These are phyloP conservation scores for Gaeumannomyces tritici DNA, from an alignment of 2,329 filamentous ascomycete genomes.

Conservation along the genomic window DNA sequence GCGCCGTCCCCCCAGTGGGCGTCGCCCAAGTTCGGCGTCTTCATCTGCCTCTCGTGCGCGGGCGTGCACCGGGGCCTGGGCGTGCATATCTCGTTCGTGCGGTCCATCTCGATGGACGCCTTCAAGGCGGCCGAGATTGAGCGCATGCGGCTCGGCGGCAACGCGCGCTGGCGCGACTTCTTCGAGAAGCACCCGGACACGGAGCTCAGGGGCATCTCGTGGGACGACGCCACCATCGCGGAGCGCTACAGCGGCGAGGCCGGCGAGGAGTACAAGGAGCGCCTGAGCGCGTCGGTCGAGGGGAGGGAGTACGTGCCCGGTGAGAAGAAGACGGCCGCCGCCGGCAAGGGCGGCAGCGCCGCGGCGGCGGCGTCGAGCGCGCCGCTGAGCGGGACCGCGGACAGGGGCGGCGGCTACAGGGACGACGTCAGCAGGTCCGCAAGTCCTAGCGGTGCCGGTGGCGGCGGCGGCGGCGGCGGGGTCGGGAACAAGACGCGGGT, in stretches of 20 bases:
- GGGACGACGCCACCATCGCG: slow-evolving; percentile 82
- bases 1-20: slow-evolving; percentile 98
- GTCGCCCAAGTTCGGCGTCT: slow-evolving; percentile 92
- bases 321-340: slow-evolving; percentile 39
- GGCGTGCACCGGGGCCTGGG: slow-evolving; percentile 90
- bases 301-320: slow-evolving; percentile 74
- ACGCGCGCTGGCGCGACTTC: slow-evolving; percentile 77
- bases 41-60: slow-evolving; percentile 95
- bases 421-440: slow-evolving; percentile 16
- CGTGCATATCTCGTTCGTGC: slow-evolving; percentile 97
- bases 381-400: slow-evolving; percentile 14
- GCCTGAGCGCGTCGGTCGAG: slow-evolving; percentile 79
- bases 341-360: slow-evolving; percentile 16
- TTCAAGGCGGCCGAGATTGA: slow-evolving; percentile 91
- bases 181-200: slow-evolving; percentile 67
- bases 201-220: slow-evolving; percentile 57
- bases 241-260: slow-evolving; percentile 84
- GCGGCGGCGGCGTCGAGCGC: slow-evolving; percentile 26
- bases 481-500: slow-evolving; percentile 42
- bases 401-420: slow-evolving; percentile 3
- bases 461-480: slow-evolving; percentile 31
- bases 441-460: slow-evolving; percentile 23
- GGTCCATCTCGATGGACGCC: slow-evolving; percentile 96
- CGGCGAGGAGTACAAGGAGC: slow-evolving; percentile 92
- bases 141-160: slow-evolving; percentile 88